phyloP scores from a whole-genome alignment of 768 basidiomycete genomes.

The Termitomyces sp. region DNA sequence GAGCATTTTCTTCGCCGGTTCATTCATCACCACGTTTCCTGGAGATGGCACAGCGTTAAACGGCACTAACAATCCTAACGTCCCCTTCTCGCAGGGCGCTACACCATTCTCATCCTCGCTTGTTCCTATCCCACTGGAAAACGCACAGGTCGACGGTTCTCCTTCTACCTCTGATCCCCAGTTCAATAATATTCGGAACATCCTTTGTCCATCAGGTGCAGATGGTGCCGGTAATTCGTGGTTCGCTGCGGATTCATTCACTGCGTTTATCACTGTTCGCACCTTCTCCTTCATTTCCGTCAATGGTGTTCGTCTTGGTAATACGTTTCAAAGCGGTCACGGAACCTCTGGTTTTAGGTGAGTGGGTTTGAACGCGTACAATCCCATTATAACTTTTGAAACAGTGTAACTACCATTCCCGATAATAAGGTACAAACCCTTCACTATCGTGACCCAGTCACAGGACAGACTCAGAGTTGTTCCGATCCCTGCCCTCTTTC shows the following conservation, averaged over 20 bases:
- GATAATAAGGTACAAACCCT: constrained; percentile 79
- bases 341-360: constrained; percentile 90
- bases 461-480: constrained; percentile 75
- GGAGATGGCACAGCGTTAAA: constrained; percentile 46
- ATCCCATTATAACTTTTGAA: constrained; percentile 7
- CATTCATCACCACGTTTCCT: constrained; percentile 73
- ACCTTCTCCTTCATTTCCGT: constrained; percentile 71
- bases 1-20: constrained; percentile 84
- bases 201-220: constrained; percentile 82
- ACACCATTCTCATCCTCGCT: constrained; percentile 88
- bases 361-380: constrained; percentile 15
- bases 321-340: constrained; percentile 77
- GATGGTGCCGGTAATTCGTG: constrained; percentile 81
- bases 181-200: constrained; percentile 59
- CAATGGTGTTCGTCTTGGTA: constrained; percentile 83
- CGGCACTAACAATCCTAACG: constrained; percentile 77
- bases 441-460: constrained; percentile 71
- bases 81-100: constrained; percentile 76
- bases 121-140: constrained; percentile 68
- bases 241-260: constrained; percentile 70
- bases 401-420: constrained; percentile 81
- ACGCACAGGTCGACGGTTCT: constrained; percentile 50
- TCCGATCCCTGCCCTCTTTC: constrained; percentile 74
- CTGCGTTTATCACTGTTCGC: constrained; percentile 71
- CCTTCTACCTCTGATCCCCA: constrained; percentile 57